These are phyloP conservation scores for Elymus sibiricus DNA, from an alignment of 176 grass and related monocot species.

Conservation along the genomic window DNA sequence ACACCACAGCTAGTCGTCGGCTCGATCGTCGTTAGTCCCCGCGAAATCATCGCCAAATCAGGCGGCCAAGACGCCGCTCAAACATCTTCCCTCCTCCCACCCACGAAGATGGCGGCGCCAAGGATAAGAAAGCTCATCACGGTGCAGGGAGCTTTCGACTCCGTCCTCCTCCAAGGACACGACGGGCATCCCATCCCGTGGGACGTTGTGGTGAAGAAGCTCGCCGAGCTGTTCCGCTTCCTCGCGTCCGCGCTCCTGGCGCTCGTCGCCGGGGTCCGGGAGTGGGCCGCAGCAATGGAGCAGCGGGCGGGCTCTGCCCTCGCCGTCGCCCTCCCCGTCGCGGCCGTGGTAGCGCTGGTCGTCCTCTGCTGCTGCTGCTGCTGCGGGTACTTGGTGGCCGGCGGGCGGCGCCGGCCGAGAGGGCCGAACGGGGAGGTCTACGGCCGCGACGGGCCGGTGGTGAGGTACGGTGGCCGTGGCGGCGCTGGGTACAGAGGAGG, in stretches of 20 bases:
- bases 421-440: conserved; percentile 13
- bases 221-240: conserved; percentile 19
- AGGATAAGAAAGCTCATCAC: not conserved
- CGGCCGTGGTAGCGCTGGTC: not conserved
- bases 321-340: not conserved
- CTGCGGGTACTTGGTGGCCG: not conserved
- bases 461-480: not conserved
- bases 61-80: no score
- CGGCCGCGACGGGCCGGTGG: conserved; percentile 23
- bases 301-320: not conserved
- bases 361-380: conserved; percentile 20
- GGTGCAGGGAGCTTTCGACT: not conserved
- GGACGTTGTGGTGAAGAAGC: not conserved
- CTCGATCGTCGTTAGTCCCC: no score
- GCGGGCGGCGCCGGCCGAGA: not conserved
- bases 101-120: not conserved
- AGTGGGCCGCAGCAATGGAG: not conserved
- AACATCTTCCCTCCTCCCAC: no score
- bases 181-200: not conserved
- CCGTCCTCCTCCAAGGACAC: not conserved
- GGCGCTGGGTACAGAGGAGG: conserved; percentile 15
- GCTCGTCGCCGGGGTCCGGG: not conserved
- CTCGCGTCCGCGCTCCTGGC: not conserved
- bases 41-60: not conserved
- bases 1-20: no score